phyloP scores from a whole-genome alignment of 768 basidiomycete species.

The Mycena rosella region DNA sequence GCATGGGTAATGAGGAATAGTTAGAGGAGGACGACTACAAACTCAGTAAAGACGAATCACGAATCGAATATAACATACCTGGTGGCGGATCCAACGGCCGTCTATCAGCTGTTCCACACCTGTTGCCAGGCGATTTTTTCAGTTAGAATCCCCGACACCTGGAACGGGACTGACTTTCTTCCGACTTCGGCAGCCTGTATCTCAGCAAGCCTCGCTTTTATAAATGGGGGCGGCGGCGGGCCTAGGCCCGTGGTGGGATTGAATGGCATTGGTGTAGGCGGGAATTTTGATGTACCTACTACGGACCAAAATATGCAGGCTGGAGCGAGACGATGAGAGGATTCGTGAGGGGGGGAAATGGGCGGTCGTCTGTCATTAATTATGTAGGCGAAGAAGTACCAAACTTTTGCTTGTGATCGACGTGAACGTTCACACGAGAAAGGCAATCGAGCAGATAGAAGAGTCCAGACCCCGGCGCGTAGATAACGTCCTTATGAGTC shows the following conservation, averaged over 20 bases:
- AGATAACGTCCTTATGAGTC: neutral
- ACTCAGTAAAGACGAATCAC: too few relatives aligned
- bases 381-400: too few relatives aligned
- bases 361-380: too few relatives aligned
- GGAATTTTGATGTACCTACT: too few relatives aligned
- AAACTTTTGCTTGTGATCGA: neutral
- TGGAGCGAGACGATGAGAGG: too few relatives aligned
- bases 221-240: neutral
- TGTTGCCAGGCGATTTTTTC: too few relatives aligned
- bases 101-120: slow-evolving; percentile 2
- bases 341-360: too few relatives aligned
- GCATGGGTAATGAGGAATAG: neutral
- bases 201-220: neutral
- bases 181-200: neutral
- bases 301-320: too few relatives aligned
- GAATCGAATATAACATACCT: too few relatives aligned
- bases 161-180: neutral
- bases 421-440: neutral
- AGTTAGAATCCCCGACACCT: neutral
- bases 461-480: neutral
- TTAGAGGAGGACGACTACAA: neutral
- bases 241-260: too few relatives aligned
- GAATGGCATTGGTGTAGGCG: neutral
- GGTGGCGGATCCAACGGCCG: slow-evolving; percentile 9
- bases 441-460: neutral